Percentiles rank a stretch among this genome's conserved stretches.
These are phyloP conservation scores for Ophiostoma tasmaniense DNA, from an alignment of 2,329 filamentous ascomycete genomes.

Conservation along the genomic window DNA sequence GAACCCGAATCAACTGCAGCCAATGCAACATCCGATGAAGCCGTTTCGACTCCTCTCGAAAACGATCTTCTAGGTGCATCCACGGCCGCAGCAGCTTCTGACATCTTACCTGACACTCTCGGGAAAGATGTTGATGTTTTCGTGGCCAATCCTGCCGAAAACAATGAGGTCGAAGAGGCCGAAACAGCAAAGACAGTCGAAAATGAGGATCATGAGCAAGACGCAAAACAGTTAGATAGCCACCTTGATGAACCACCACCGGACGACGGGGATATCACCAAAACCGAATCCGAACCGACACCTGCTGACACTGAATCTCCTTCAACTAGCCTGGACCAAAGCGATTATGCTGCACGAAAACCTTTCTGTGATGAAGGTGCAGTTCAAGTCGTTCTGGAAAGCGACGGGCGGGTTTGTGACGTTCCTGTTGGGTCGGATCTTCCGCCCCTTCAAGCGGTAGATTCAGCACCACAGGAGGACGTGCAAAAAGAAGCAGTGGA, in stretches of 20 bases:
- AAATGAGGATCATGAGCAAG: neutral
- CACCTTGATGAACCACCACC: neutral
- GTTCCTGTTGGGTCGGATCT: slow-evolving; percentile 5
- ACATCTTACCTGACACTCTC: neutral
- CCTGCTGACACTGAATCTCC: slow-evolving; percentile 10
- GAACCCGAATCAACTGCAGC: neutral
- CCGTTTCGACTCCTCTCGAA: neutral
- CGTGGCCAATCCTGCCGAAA: neutral
- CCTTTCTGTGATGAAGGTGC: slow-evolving; percentile 5
- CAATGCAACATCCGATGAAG: neutral
- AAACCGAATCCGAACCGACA: slow-evolving; percentile 3
- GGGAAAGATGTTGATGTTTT: neutral
- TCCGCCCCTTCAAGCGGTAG: slow-evolving; percentile 8
- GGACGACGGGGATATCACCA: slow-evolving; percentile 7
- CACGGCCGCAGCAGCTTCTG: neutral
- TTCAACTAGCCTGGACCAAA: slow-evolving; percentile 2
- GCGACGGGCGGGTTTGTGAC: slow-evolving; percentile 9
- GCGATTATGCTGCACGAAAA: slow-evolving; percentile 5
- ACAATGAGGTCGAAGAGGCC: neutral
- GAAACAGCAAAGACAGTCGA: neutral
- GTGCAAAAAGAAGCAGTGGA: neutral
- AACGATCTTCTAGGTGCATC: neutral
- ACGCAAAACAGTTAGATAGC: neutral
- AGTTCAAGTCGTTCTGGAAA: slow-evolving; percentile 10
- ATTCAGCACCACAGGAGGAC: neutral